Conservation (phyloP, 2,329 filamentous ascomycete species). For the Xylariaceae sp. region DNA sequence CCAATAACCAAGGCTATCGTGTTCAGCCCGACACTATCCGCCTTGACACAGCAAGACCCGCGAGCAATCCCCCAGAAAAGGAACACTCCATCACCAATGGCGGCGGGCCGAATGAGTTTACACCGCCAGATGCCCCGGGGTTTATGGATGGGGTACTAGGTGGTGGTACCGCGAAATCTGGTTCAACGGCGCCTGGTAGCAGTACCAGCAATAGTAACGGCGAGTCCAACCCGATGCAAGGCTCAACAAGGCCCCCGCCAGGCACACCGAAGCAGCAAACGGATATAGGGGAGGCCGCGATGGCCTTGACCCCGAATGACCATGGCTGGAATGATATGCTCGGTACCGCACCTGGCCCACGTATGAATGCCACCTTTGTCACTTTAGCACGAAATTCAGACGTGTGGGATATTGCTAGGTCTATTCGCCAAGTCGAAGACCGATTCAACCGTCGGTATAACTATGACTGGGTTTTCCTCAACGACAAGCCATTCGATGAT, state of each 20-base stretch:
- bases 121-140: constrained; percentile 21
- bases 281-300: constrained; percentile 42
- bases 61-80: constrained; percentile 36
- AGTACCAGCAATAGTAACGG: constrained; percentile 25
- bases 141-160: constrained; percentile 14
- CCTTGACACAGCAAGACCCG: constrained; percentile 24
- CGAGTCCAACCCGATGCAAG: constrained; percentile 27
- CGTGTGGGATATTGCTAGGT: constrained; percentile 93
- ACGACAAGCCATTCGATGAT: constrained; percentile 90
- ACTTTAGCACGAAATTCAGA: constrained; percentile 90
- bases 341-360: constrained; percentile 58
- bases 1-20: constrained; percentile 50
- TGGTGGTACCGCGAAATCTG: constrained; percentile 14
- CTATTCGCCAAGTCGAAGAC: constrained; percentile 94
- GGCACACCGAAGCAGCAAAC: constrained; percentile 33
- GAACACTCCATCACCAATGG: constrained; percentile 24
- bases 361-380: constrained; percentile 96
- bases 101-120: constrained; percentile 32
- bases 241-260: constrained; percentile 26
- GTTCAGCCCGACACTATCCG: constrained; percentile 37
- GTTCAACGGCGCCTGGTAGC: constrained; percentile 17
- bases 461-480: constrained; percentile 99
- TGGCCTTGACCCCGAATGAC: constrained; percentile 51
- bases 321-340: constrained; percentile 50
- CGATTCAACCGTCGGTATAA: constrained; percentile 95